Evolutionary conservation across 192 early-diverging fungal genomes (phyloP).

Genomic region (Gryganskiella cystojenkinii): DNA sequence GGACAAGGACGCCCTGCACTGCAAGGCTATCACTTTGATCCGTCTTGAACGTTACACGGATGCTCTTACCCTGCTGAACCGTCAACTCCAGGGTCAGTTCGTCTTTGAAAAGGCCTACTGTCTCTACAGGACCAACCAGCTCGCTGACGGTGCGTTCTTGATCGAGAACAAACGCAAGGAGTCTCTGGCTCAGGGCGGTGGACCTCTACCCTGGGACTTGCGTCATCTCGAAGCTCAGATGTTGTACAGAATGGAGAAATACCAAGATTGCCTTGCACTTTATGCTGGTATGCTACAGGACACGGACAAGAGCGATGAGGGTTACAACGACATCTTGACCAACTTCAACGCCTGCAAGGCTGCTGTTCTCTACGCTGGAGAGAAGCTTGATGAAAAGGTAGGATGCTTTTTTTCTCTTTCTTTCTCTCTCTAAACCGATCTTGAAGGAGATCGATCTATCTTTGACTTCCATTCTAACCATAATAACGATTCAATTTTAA

Average conservation of each 20-base stretch:
- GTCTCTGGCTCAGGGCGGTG: slow-evolving; percentile 7
- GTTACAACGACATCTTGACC: slow-evolving; percentile 61
- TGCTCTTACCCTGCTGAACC: slow-evolving; percentile 55
- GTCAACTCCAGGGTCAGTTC: slow-evolving; percentile 53
- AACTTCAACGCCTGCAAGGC: slow-evolving; percentile 66
- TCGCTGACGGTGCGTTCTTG: slow-evolving; percentile 57
- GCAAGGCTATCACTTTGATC: slow-evolving; percentile 67
- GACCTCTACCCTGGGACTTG: slow-evolving; percentile 45
- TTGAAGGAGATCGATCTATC: too few relatives aligned
- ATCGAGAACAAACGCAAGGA: slow-evolving; percentile 46
- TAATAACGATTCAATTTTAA: background rate
- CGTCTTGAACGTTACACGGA: slow-evolving; percentile 67
- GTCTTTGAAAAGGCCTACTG: slow-evolving; percentile 72
- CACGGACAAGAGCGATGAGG: slow-evolving; percentile 49
- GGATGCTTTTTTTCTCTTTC: background rate
- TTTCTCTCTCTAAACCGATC: too few relatives aligned
- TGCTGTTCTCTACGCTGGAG: slow-evolving; percentile 55
- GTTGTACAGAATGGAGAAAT: slow-evolving; percentile 72
- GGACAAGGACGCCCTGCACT: slow-evolving; percentile 63
- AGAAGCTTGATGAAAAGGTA: slow-evolving; percentile 44
- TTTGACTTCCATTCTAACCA: too few relatives aligned
- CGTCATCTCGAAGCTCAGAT: slow-evolving; percentile 75
- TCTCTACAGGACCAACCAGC: slow-evolving; percentile 70
- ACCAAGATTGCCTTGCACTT: slow-evolving; percentile 55
- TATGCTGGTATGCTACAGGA: slow-evolving; percentile 56